Conservation (phyloP, 2,329 filamentous ascomycete species). For the Ceratocystis eucalypticola region DNA sequence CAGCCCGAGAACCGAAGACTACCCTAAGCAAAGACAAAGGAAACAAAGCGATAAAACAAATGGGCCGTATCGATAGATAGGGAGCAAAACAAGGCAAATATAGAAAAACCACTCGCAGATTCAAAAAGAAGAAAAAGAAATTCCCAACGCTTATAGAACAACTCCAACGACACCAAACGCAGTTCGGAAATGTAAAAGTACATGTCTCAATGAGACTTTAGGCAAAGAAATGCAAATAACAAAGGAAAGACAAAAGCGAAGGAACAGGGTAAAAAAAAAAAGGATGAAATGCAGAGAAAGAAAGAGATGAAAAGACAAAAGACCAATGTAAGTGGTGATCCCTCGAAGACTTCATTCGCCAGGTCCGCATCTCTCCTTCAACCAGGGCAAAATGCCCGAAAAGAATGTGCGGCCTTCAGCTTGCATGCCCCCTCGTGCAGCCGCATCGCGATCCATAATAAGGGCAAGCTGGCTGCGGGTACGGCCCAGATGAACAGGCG, state of each 20-base stretch:
- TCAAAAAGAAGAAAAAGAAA: not conserved
- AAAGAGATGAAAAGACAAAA: not conserved
- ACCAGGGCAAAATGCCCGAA: slow-evolving; percentile 12
- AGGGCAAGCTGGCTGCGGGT: slow-evolving; percentile 48
- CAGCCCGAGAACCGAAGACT: not conserved
- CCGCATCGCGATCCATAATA: slow-evolving; percentile 41
- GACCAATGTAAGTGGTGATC: not conserved
- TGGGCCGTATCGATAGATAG: not conserved
- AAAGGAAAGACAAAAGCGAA: not conserved
- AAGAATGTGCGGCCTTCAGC: slow-evolving; percentile 6
- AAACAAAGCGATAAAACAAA: slow-evolving; percentile 8
- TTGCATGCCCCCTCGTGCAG: slow-evolving; percentile 1
- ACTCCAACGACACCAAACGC: not conserved
- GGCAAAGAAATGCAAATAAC: not conserved
- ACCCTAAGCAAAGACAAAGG: not conserved
- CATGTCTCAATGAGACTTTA: slow-evolving; percentile 12
- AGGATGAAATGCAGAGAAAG: not conserved
- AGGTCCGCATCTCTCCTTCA: not conserved
- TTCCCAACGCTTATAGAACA: not conserved
- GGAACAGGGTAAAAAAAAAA: not conserved
- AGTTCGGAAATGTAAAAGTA: slow-evolving; percentile 8
- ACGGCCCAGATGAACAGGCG: slow-evolving; percentile 38
- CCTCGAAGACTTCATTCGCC: not conserved
- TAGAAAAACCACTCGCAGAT: not conserved
- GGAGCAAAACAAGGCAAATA: not conserved